Percentiles rank a stretch among this genome's conserved stretches.
These are phyloP conservation scores for Ophiostoma pallidulum DNA, from an alignment of 2,329 filamentous ascomycete species.

Conservation along the genomic window DNA sequence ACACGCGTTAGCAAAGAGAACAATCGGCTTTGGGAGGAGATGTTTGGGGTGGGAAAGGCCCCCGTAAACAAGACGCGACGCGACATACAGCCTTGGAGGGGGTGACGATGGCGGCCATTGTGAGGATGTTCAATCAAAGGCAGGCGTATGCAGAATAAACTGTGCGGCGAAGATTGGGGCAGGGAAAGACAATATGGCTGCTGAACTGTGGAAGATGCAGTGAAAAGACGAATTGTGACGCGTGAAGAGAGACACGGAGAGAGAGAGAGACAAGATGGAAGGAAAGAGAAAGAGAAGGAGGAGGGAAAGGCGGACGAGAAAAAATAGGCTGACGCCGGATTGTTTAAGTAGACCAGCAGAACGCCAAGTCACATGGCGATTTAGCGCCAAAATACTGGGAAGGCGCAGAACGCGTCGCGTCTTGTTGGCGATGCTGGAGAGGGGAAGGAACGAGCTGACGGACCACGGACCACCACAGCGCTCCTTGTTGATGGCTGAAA, in stretches of 20 bases:
- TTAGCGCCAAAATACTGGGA: conserved; percentile 12
- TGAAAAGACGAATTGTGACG: not conserved
- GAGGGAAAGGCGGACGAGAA: conserved; percentile 1
- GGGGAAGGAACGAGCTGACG: conserved; percentile 1
- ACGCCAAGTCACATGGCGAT: conserved; percentile 17
- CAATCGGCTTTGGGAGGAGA: no score
- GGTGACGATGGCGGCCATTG: conserved; percentile 56
- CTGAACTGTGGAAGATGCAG: no score
- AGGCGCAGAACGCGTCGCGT: conserved; percentile 15
- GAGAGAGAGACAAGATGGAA: conserved; percentile 4
- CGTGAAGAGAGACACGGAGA: not conserved
- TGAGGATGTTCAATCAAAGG: conserved; percentile 12
- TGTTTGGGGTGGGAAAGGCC: no score
- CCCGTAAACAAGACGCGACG: conserved; percentile 17
- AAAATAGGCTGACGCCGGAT: conserved; percentile 14
- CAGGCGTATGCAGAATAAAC: not conserved
- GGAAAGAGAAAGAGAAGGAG: not conserved
- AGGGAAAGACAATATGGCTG: not conserved
- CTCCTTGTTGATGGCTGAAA: conserved; percentile 4
- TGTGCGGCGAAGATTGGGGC: not conserved
- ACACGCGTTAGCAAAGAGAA: conserved; percentile 25
- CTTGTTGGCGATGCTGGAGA: conserved; percentile 6
- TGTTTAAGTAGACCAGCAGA: conserved; percentile 17
- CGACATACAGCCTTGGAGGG: conserved; percentile 26
- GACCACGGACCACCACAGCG: not conserved